These are phyloP conservation scores for Pseudovirgaria hyperparasitica DNA, from an alignment of 2,329 filamentous ascomycete genomes.

Conservation along the genomic window DNA sequence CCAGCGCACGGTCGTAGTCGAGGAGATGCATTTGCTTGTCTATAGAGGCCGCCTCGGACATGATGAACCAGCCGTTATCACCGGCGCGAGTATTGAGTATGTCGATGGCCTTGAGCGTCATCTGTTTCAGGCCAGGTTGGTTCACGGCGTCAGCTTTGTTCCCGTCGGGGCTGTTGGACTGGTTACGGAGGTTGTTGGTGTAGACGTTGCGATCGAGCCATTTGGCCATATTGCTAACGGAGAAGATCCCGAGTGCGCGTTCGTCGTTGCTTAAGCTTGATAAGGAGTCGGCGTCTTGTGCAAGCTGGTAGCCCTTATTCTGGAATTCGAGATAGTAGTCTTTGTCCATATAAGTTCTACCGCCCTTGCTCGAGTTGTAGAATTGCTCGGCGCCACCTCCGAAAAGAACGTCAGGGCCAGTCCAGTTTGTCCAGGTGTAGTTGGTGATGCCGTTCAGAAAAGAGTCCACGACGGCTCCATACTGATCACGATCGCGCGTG, in stretches of 20 bases:
- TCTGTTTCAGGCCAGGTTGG: conserved; percentile 74
- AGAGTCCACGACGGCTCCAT: conserved; percentile 62
- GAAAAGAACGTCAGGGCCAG: conserved; percentile 69
- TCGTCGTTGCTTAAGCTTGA: conserved; percentile 42
- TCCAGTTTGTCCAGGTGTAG: conserved; percentile 67
- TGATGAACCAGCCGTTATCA: conserved; percentile 71
- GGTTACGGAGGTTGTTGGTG: conserved; percentile 53
- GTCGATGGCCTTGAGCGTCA: conserved; percentile 79
- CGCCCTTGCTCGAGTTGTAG: conserved; percentile 39
- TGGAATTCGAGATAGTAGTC: conserved; percentile 62
- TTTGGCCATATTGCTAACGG: conserved; percentile 60
- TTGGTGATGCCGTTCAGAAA: conserved; percentile 65
- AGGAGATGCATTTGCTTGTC: conserved; percentile 83
- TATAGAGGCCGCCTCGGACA: conserved; percentile 74
- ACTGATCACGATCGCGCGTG: conserved; percentile 55
- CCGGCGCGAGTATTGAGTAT: conserved; percentile 54
- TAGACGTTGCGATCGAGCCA: conserved; percentile 83
- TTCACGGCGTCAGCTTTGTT: conserved; percentile 52
- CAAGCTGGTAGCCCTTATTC: conserved; percentile 58
- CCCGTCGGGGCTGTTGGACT: conserved; percentile 58
- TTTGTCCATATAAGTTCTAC: conserved; percentile 52
- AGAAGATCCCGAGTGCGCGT: conserved; percentile 67
- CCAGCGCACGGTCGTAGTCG: conserved; percentile 76
- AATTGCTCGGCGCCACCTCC: conserved; percentile 77
- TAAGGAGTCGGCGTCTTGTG: conserved; percentile 62